Evolutionary conservation across 2,329 filamentous ascomycete species (phyloP).

Genomic region (Trichophyton simii): DNA sequence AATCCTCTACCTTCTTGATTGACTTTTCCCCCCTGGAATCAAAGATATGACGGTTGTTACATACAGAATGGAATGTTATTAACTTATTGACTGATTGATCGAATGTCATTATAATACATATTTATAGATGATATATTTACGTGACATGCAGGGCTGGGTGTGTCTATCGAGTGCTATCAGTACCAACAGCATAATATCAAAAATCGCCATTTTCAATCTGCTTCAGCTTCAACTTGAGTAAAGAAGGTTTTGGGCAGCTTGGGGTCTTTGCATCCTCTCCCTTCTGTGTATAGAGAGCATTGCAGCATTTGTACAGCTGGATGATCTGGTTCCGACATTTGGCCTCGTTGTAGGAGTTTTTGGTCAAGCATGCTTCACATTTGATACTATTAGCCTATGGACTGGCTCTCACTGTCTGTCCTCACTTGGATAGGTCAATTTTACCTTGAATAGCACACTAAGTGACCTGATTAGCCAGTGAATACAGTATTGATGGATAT

Average conservation of each 20-base stretch:
- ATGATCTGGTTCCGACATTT: conserved; percentile 69
- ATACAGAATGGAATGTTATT: conserved; percentile 28
- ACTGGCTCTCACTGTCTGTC: too few species aligned
- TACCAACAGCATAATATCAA: not conserved
- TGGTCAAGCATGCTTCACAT: conserved; percentile 63
- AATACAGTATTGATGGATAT: not conserved
- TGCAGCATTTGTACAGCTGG: conserved; percentile 86
- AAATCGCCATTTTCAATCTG: conserved; percentile 35
- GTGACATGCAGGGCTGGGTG: not conserved
- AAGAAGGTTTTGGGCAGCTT: conserved; percentile 71
- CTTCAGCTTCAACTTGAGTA: conserved; percentile 74
- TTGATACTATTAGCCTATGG: not conserved
- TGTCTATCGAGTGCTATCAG: not conserved
- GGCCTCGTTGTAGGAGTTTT: conserved; percentile 72
- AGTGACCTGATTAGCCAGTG: conserved; percentile 5
- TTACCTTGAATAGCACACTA: conserved; percentile 85
- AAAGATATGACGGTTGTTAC: conserved; percentile 16
- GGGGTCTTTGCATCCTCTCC: conserved; percentile 64
- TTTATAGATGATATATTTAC: not conserved
- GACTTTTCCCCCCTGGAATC: conserved; percentile 38
- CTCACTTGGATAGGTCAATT: not conserved
- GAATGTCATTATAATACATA: not conserved
- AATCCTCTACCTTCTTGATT: conserved; percentile 57
- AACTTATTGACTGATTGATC: too few species aligned
- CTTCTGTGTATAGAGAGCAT: conserved; percentile 68